Evolutionary conservation across 1,284 basidiomycete species (phyloP), one percentile per base, ranked within the genome.

Genomic region (Tylopilus orsonianus): DNA sequence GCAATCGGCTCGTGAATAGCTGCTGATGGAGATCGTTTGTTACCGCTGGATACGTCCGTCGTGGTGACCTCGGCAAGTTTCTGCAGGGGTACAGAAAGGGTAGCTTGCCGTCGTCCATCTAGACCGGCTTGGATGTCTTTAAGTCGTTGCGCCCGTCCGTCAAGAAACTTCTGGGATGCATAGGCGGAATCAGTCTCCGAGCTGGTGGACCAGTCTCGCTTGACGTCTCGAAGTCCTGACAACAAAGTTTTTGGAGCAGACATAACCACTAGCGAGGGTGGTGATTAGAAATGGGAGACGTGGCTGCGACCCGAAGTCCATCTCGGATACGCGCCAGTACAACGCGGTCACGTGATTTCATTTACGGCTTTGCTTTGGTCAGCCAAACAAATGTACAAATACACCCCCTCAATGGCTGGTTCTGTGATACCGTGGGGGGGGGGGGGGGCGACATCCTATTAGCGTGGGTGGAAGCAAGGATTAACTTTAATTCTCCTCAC

Each of bases 41-140:
- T 73, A 30, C 58, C 54, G 13, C 67, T 56, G n/a, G 48, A 44
- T 52, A 59, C 50, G 43, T 62, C 67, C 6, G 69, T 68, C 7
- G 67, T 56, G 20, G 60, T 56, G 7, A 71, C 1, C 26, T 50
- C 52, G 47, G 49, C 38, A 41, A 48, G 51, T 39, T 44, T 53
- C 29, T 57, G 49, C 23, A n/a, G n/a, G 41, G 42, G 12, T 64
- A 52, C 3, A 33, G 56, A 44, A 36, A 39, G 22, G n/a, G 23
- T 42, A 10, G 36, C 13, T 41, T 54, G 50, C 19, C 38, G 32
- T 43, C 54, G 64, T 22, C 49, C 48, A 40, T 65, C 66, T 12
- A 65, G 53, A 27, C 62, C 68, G 24, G 60, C 66, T 56, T 81
- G 73, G 34, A 85, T 85, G 39, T 73, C 68, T 55, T 70, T 76